Evolutionary conservation across 768 basidiomycete genomes (phyloP).

Genomic region (Collybia nuda): DNA sequence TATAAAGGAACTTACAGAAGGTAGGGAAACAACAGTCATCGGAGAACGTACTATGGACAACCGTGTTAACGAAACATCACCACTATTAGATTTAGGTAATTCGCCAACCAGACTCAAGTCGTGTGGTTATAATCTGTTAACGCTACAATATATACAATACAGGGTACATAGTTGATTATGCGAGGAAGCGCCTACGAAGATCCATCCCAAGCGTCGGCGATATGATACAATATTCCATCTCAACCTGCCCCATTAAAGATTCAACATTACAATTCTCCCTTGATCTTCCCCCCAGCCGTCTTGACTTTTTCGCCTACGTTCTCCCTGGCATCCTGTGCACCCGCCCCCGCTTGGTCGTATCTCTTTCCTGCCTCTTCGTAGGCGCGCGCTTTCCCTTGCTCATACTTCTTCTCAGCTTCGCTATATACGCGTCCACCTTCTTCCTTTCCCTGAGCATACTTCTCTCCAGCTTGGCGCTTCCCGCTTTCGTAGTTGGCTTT

Average conservation of each 20-base stretch:
- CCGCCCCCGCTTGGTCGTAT: constrained; percentile 19
- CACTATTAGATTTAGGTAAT: no score
- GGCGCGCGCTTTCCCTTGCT: constrained; percentile 21
- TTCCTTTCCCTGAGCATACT: constrained; percentile 17
- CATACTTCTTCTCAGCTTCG: constrained; percentile 15
- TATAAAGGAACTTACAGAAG: no score
- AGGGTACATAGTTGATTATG: no score
- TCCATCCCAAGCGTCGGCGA: no score
- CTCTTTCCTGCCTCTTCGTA: constrained; percentile 21
- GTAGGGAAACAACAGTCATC: no score
- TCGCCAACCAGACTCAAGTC: no score
- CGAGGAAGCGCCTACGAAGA: no score
- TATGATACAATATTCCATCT: background rate
- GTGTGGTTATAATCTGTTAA: no score
- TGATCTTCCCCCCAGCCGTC: constrained; percentile 32
- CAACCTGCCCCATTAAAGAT: background rate
- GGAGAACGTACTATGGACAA: no score
- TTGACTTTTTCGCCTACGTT: constrained; percentile 37
- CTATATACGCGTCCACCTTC: constrained; percentile 21
- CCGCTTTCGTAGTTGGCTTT: constrained; percentile 27
- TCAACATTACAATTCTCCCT: constrained; percentile 40
- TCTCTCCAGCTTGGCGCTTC: constrained; percentile 18
- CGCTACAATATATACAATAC: no score
- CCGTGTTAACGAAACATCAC: no score
- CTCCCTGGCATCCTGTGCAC: constrained; percentile 27